Base-by-base conservation (phyloP, 164 flowering plant species). In the Tetracentron sinense region DNA sequence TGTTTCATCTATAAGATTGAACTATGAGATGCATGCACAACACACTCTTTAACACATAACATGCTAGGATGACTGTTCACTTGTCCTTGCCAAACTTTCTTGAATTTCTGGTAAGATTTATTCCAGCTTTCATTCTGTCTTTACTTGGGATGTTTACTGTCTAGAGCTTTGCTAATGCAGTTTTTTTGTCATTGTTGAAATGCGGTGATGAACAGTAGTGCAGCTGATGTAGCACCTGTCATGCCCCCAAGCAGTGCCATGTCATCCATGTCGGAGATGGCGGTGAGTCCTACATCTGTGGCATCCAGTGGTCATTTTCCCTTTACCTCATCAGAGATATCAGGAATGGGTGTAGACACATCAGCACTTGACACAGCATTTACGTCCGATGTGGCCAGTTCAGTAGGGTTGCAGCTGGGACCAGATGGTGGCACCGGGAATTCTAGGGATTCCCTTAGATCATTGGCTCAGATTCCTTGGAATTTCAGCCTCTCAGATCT, bases 221-320 rank as follows among this genome's bases (percentile, higher is more conserved):
- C 75, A 27, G 69, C 81, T 65, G 87, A 78, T 55, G 72, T 70
- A 16, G 70, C 81, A 56, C 84, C 81, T 30, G 65, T 66, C 44
- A 72, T 84, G 61, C 89, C 89, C 27, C 87, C 79, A 6, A 76
- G 69, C 74, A 80, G 73, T 75, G 87, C 70, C 62, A 83, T 86
- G 81, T 83, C 97, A 67, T 75, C 92, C 66, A 79, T 86, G 82
- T 84, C 97, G 63, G 97, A 94, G 47, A 83, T 94, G 90, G 80
- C 93, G 26, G 78, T 88, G 33, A 94, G 99, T 79, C 95, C 99
- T n/a, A 74, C 93, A 17, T 94, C 97, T 47, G 94, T 81, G 54
- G 88, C 94, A 62, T 94, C 96, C 17, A 89, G 89, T 75, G 97
- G 96, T 19, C 96, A 91, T 76, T 91, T 94, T 60, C 93, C 96